Evolutionary conservation across 2,329 filamentous ascomycete species (phyloP), one percentile per base, ranked within the genome.

Genomic region (Fusarium penzigii): DNA sequence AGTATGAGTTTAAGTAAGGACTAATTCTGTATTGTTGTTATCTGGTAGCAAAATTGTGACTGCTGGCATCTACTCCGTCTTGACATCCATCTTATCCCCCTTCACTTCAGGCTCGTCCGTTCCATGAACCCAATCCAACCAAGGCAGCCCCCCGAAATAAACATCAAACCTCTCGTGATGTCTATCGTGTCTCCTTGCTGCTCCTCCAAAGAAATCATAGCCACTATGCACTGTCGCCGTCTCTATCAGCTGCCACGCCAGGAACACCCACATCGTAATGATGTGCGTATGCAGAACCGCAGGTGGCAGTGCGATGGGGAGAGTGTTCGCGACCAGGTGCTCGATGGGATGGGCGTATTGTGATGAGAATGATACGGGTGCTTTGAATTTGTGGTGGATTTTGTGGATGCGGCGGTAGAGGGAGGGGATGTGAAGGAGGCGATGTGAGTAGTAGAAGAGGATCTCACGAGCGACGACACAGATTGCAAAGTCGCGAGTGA

Each of bases 281-380:
- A 83, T 66, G 53, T 84, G 81, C 2, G 74, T 67, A 4, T 66
- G 53, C 13, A 82, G 58, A 1, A 81, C 44, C 54, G 77, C 55
- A 3, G 78, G 75, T 9, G 80, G 80, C 32, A 83, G 63, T 2
- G 70, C 71, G 3, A 83, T 75, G 0, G 81, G 81, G 20, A 83
- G 63, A 7, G 74, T 71, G 56, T 83, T 83, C 14, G 80, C 78
- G 11, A 81, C 50, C 3, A 84, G 53, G 58, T 83, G 79, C 65
- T 84, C 82, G n/a, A 79, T 52, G 0, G 80, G 80, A 57, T 83
- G 81, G 0, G 80, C 79, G 57, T 81, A 84, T 57, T 84, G 78
- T 2, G 81, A 78, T 0, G 81, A 73, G 6, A 84, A 70, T 0
- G 79, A 76, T 3, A 85, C 75, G 0, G 81, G 81, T 2, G 81